Evolutionary conservation across 2,329 filamentous ascomycete genomes (phyloP), one percentile per base, ranked within the genome.

Genomic region (Neophaeococcomyces mojaviensis): DNA sequence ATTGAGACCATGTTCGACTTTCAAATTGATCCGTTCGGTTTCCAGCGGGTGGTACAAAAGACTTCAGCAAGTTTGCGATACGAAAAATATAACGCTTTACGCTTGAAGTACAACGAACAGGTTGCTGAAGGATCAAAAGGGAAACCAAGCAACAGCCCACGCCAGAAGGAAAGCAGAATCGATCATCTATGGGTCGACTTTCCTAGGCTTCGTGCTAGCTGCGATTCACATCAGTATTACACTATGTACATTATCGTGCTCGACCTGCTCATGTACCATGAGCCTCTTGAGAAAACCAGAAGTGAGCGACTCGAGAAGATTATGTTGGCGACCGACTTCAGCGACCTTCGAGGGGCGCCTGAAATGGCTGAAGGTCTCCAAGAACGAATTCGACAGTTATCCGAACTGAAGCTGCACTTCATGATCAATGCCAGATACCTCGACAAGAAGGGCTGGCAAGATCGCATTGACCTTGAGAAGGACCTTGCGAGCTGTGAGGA

Each of bases 1-100:
- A 84, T 98, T 70, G 92, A 99, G 67, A 87, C 95, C 57, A 96
- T 98, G 84, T 96, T 95, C 59, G 89, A 97, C 64, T 98, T 96
- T 65, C 74, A 90, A 54, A 77, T 85, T 4, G 89, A 94, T 63
- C 90, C 92, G 0, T 95, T 95, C 59, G 92, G 94, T n/a, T 98
- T 98, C 72, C 90, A 90, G 63, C 82, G 92, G 49, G 89, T 98
- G 24, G 89, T 99, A 9, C 88, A 97, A 63, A 90, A 94, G 64
- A 98, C 92, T 1, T 98, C 90, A 4, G 92, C 90, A 18, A 89
- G 84, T 69, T 73, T 98, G 55, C 82, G 90, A 49, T 97, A 94
- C 64, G 90, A 98, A 72, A 97, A 98, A 66, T 96, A 90, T 79
- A 99, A 99, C 64, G 90, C 88, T 12, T 74, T 98, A 46, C 88